A percentile compares a stretch with the other conserved stretches of the same genome.
Conservation (phyloP, 2,329 filamentous ascomycete species). For the Elsinoe necatrix region DNA sequence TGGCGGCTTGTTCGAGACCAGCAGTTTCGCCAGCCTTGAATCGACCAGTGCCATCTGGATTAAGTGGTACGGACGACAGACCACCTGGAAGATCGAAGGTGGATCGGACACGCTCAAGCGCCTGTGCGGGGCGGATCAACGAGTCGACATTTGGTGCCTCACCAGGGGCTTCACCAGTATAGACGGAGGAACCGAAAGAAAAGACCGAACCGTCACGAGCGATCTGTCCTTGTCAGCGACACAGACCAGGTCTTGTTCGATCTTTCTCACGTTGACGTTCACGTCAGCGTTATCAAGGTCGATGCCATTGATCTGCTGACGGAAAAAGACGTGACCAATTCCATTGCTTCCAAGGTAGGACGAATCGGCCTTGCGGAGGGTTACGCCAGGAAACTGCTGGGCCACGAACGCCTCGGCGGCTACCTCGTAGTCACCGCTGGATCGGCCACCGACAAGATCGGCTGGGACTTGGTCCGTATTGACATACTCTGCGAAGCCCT, state of each 20-base stretch:
- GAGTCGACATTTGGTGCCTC: conserved; percentile 33
- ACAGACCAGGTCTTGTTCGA: no score
- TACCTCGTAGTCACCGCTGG: conserved; percentile 6
- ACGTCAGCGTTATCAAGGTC: conserved; percentile 55
- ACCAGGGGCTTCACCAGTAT: conserved; percentile 36
- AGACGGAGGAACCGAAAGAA: conserved; percentile 48
- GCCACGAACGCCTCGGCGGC: conserved; percentile 4
- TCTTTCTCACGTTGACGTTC: conserved; percentile 46
- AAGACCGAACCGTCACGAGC: conserved; percentile 48
- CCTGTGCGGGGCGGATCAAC: conserved; percentile 37
- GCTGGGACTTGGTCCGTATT: neutral
- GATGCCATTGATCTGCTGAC: conserved; percentile 49
- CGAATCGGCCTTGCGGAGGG: conserved; percentile 46
- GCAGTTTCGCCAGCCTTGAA: conserved; percentile 42
- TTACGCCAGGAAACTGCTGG: conserved; percentile 26
- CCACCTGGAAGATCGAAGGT: conserved; percentile 35
- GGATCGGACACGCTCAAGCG: conserved; percentile 35
- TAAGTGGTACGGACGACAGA: conserved; percentile 33
- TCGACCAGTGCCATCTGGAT: conserved; percentile 32
- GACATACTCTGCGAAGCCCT: neutral
- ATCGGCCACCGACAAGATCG: neutral
- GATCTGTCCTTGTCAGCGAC: conserved; percentile 31
- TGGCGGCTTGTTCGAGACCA: conserved; percentile 45
- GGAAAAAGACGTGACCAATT: conserved; percentile 51
- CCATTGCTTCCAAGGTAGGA: conserved; percentile 49